Evolutionary conservation across 106 monocot genomes (phyloP).

Genomic region (Dendrobium huoshanense): DNA sequence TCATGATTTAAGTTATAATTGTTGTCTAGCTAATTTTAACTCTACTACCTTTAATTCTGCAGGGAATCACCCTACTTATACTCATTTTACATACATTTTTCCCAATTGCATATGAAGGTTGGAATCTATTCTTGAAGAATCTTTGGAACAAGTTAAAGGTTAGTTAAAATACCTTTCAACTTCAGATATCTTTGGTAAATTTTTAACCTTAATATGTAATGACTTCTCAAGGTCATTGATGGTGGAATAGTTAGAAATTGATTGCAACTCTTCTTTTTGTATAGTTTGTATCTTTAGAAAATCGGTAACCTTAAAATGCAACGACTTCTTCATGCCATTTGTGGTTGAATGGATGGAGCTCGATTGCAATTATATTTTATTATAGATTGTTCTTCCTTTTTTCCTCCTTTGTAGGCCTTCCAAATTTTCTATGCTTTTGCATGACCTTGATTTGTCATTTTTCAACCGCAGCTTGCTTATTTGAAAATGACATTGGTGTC

Average conservation of each 20-base stretch:
- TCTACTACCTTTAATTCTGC: slow-evolving; percentile 16
- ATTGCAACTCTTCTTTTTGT: neutral
- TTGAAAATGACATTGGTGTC: neutral
- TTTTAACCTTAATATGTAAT: neutral
- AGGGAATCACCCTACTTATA: slow-evolving; percentile 69
- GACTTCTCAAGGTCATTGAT: neutral
- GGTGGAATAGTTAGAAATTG: neutral
- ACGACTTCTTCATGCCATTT: neutral
- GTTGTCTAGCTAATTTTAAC: slow-evolving; percentile 1
- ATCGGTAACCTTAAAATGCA: neutral
- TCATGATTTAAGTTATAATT: neutral
- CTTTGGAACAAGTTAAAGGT: slow-evolving; percentile 75
- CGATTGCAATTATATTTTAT: neutral
- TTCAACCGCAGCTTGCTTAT: neutral
- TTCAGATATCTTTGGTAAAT: neutral
- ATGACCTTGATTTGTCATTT: neutral
- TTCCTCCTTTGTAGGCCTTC: neutral
- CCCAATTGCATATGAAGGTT: slow-evolving; percentile 85
- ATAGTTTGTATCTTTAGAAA: neutral
- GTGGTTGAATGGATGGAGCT: neutral
- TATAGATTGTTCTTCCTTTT: neutral
- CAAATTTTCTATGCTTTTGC: neutral
- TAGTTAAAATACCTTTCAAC: neutral
- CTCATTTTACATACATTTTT: slow-evolving; percentile 65
- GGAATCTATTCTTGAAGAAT: slow-evolving; percentile 60